These are phyloP conservation scores for Metschnikowia santaceciliae DNA, from an alignment of 805 yeast genomes.

Conservation along the genomic window DNA sequence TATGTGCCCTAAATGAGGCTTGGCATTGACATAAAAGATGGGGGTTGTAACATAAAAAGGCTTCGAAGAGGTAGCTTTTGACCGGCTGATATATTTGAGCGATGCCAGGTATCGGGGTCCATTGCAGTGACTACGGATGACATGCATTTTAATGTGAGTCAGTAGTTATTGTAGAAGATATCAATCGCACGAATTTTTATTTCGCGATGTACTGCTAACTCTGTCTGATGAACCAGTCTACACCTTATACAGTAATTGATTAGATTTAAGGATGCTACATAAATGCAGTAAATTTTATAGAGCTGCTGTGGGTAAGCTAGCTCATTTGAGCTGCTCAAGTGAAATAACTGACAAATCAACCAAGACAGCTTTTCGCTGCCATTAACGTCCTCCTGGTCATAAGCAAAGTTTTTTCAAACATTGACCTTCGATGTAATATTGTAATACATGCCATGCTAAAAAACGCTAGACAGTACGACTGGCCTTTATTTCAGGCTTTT, in stretches of 20 bases:
- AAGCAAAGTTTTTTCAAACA: neutral
- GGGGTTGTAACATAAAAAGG: conserved; percentile 75
- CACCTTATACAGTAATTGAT: neutral
- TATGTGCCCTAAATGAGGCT: conserved; percentile 89
- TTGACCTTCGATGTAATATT: neutral
- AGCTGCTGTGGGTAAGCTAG: neutral
- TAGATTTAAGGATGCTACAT: neutral
- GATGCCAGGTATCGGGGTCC: neutral
- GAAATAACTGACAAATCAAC: too few relatives aligned
- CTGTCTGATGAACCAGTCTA: neutral
- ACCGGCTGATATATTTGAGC: too few relatives aligned
- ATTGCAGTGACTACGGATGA: neutral
- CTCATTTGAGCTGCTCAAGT: neutral
- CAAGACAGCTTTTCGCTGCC: neutral
- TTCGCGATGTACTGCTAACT: neutral
- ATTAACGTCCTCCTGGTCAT: neutral
- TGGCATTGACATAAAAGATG: conserved; percentile 93
- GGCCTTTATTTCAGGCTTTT: neutral
- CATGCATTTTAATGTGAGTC: neutral
- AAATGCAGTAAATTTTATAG: neutral
- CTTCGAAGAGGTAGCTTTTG: neutral
- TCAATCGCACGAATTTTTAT: neutral
- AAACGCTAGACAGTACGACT: neutral
- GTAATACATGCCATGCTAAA: neutral
- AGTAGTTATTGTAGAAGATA: neutral